Evolutionary conservation across 1,284 basidiomycete genomes (phyloP).

Genomic region (Trametes pubescens): DNA sequence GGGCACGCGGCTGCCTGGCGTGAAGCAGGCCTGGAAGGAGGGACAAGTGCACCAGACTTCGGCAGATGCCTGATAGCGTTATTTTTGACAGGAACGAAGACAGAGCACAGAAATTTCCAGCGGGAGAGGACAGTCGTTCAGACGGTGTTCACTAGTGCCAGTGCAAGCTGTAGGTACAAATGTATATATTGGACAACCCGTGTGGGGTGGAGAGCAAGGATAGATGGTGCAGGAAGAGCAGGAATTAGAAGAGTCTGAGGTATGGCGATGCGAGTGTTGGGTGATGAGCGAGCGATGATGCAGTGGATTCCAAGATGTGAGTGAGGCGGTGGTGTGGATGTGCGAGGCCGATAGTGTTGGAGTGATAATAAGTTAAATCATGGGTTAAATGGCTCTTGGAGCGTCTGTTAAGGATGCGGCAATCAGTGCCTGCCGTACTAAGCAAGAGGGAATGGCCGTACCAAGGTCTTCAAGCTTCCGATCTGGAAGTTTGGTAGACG

Average conservation of each 20-base stretch:
- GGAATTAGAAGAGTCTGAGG: neutral
- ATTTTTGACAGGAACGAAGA: no score
- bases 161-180: neutral
- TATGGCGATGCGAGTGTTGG: neutral
- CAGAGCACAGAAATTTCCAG: no score
- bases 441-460: neutral
- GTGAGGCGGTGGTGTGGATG: neutral
- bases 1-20: neutral
- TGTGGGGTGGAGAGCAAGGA: no score
- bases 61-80: no score
- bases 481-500: neutral
- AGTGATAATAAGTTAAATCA: conserved; percentile 1
- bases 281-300: neutral
- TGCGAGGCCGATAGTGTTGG: neutral
- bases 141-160: no score
- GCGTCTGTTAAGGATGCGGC: neutral
- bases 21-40: neutral
- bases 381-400: conserved; percentile 10
- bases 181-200: neutral
- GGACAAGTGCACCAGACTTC: neutral
- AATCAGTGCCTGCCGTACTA: neutral
- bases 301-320: neutral
- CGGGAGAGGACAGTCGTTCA: no score
- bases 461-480: conserved; percentile 12
- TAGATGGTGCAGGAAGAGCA: neutral